A percentile compares a stretch with the other conserved stretches of the same genome.
These are phyloP conservation scores for Trametes gibbosa DNA, from an alignment of 768 basidiomycete genomes.

Conservation along the genomic window DNA sequence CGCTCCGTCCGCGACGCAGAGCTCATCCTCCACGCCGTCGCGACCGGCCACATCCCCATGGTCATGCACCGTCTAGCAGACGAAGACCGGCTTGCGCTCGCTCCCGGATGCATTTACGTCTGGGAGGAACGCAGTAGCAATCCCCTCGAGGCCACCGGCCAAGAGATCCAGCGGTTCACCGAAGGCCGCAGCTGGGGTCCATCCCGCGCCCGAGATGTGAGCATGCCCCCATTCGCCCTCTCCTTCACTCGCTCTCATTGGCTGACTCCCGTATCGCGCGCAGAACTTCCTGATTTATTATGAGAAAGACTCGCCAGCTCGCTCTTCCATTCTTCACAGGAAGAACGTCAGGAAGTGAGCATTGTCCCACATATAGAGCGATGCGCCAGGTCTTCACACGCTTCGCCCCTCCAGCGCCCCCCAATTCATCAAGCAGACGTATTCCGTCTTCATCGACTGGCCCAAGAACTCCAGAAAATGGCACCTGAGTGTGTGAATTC, in stretches of 20 bases:
- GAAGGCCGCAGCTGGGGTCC: slow-evolving; percentile 39
- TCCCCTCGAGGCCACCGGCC: slow-evolving; percentile 33
- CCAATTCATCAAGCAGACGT: slow-evolving; percentile 38
- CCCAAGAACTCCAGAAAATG: slow-evolving; percentile 32
- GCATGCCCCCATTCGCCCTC: slow-evolving; percentile 12
- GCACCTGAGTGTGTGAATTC: slow-evolving; percentile 35
- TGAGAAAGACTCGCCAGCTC: slow-evolving; percentile 34
- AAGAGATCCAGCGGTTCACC: slow-evolving; percentile 38
- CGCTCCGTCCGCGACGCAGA: slow-evolving; percentile 37
- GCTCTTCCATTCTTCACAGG: slow-evolving; percentile 24
- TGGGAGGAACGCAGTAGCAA: slow-evolving; percentile 37
- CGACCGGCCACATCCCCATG: slow-evolving; percentile 33
- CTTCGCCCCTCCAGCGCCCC: slow-evolving; percentile 20
- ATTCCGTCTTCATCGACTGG: slow-evolving; percentile 36
- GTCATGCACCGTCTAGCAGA: slow-evolving; percentile 38
- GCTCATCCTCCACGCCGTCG: slow-evolving; percentile 39
- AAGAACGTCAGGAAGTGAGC: slow-evolving; percentile 26
- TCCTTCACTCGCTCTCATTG: slow-evolving; percentile 10
- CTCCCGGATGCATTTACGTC: slow-evolving; percentile 37
- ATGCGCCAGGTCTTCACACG: background rate
- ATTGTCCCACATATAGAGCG: background rate
- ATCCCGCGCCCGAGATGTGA: slow-evolving; percentile 34
- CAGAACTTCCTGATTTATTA: slow-evolving; percentile 41
- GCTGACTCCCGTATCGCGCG: slow-evolving; percentile 7
- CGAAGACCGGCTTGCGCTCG: slow-evolving; percentile 36